Evolutionary conservation across 2,329 filamentous ascomycete genomes (phyloP), one percentile per base, ranked within the genome.

Genomic region (Trichoderma oligosporum): DNA sequence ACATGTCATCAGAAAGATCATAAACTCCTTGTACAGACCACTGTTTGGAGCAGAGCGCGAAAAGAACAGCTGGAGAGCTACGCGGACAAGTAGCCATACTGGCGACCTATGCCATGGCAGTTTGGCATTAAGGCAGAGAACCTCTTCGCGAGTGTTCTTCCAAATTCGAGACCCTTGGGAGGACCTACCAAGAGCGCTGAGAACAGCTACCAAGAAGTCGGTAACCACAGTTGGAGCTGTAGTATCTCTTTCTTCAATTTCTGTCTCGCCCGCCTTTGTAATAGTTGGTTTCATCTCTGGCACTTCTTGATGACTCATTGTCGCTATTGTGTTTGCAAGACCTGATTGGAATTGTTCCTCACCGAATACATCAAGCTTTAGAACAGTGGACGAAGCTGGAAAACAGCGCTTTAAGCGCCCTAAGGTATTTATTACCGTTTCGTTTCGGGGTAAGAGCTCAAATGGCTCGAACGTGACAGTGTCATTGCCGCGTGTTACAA

Each of bases 121-220:
- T 3, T 39, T 25, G 5, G 45, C 44, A 1, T 56, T 45, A 2
- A 62, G 57, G 69, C 72, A 83, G 7, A 80, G 54, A 1, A 83
- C 74, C 12, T 85, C 81, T 36, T 85, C 81, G 2, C 79, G 76
- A 0, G 78, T 80, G 27, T 78, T 70, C 58, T 85, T 85, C 41
- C 61, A 68, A n/a, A 84, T 41, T n/a, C n/a, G n/a, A n/a, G n/a
- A n/a, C n/a, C n/a, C n/a, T n/a, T n/a, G n/a, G n/a, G 9, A 56
- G 7, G 20, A 29, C 78, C 79, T 1, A 35, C 11, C 4, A 73
- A 68, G 65, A 3, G n/a, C n/a, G n/a, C n/a, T n/a, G n/a, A 82
- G 61, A 4, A 80, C 67, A 0, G 71, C 71, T 0, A 61, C 42
- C 3, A 77, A 68, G 6, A 81, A 72, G 36, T 83, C 76, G 0